Conservation (phyloP, 192 early-diverging fungal species). For the Rhizophagus prolifer region DNA sequence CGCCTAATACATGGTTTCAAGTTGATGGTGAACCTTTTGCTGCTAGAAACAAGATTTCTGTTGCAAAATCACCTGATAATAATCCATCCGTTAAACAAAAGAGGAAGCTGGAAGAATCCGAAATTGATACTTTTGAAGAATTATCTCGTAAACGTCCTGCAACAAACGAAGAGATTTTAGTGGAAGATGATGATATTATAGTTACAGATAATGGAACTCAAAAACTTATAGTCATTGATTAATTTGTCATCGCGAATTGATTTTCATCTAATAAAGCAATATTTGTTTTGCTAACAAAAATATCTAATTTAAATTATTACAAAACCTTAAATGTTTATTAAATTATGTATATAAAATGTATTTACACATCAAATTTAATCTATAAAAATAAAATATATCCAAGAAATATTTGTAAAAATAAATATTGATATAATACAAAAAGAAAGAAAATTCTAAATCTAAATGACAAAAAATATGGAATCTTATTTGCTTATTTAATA, state of each 20-base stretch:
- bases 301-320: too few relatives aligned
- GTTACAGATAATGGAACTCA: neutral
- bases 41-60: neutral
- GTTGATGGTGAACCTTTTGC: conserved; percentile 6
- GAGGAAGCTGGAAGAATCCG: conserved; percentile 12
- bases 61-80: neutral
- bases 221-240: conserved; percentile 8
- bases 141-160: neutral
- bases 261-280: too few relatives aligned
- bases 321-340: too few relatives aligned
- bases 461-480: neutral
- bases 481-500: neutral
- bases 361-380: neutral
- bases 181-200: conserved; percentile 8
- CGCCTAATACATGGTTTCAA: conserved; percentile 22
- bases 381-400: neutral
- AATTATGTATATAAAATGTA: neutral
- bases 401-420: neutral
- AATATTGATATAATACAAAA: neutral
- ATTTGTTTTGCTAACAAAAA: too few relatives aligned
- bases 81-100: neutral
- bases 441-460: neutral
- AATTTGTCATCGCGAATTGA: neutral
- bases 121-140: neutral
- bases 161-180: neutral